These are phyloP conservation scores for Dovyalis caffra DNA, from an alignment of 345 rosid species.

Conservation along the genomic window DNA sequence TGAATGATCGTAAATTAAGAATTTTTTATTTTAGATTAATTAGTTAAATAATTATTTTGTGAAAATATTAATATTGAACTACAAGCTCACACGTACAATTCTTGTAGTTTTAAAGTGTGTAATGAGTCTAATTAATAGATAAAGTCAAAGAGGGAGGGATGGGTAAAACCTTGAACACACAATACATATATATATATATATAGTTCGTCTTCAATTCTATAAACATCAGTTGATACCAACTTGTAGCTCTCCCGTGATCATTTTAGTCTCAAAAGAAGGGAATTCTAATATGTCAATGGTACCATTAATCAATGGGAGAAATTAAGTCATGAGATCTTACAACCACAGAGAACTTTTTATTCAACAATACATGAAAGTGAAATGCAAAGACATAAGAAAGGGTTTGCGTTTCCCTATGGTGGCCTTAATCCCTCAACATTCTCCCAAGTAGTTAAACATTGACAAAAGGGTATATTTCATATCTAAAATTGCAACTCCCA, in stretches of 20 bases:
- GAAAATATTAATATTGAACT: too few species aligned
- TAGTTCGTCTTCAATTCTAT: too few species aligned
- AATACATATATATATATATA: too few species aligned
- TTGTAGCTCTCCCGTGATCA: not conserved
- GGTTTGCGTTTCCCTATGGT: not conserved
- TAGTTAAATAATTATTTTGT: too few species aligned
- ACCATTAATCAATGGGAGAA: not conserved
- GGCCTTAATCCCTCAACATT: not conserved
- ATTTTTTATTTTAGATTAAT: too few species aligned
- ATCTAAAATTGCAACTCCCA: constrained; percentile 48
- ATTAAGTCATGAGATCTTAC: not conserved
- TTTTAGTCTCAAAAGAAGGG: not conserved
- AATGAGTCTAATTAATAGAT: too few species aligned
- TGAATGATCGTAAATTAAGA: too few species aligned
- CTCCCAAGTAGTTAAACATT: constrained; percentile 3
- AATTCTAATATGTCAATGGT: not conserved
- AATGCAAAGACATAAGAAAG: not conserved
- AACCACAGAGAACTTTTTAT: not conserved
- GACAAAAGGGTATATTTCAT: constrained; percentile 49
- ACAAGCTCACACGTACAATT: too few species aligned
- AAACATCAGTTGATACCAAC: not conserved
- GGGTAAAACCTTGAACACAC: too few species aligned
- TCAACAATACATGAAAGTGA: not conserved
- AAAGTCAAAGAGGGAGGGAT: too few species aligned
- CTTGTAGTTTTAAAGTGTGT: too few species aligned